Evolutionary conservation across 768 basidiomycete genomes (phyloP), one percentile per base, ranked within the genome.

Genomic region (Hysterangium stoloniferum): DNA sequence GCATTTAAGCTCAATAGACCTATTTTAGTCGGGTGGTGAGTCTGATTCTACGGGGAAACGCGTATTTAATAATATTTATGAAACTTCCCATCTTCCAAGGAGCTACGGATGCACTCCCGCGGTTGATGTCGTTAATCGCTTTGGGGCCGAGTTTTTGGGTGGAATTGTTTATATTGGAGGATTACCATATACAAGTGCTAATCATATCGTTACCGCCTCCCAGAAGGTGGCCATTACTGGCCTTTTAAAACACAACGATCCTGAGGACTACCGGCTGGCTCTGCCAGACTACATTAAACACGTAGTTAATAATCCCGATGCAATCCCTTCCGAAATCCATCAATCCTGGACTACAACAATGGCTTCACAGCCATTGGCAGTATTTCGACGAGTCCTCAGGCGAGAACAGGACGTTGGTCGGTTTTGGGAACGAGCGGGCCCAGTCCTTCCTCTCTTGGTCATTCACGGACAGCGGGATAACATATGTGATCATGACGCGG

Each of bases 1-100:
- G 63, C 56, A 19, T 69, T 67, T 38, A 55, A 55, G 9, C 33
- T 69, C 22, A 40, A 46, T 13, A 60, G 56, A 35, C 63, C 68
- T 22, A 61, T 64, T 52, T 58, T 66, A 28, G 54, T 61, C n/a
- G 70, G 64, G 50, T 71, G 68, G 67, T 65, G 51, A 37, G 60
- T 54, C 15, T 32, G 64, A 31, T 11, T 27, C 13, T 28, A 15
- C 12, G n/a, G 12, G 12, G 24, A 24, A 12, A 28, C 25, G 8
- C 4, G 20, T 48, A 42, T 15, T 33, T 33, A 17, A 28, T 40
- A 20, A 15, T n/a, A 6, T 24, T 9, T 22, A 25, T 15, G 19
- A 25, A 13, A 25, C 25, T 53, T 55, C 13, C 58, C 62, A 53
- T 57, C 60, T 37, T 59, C 61, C 8, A 48, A 64, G 62, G 22